Evolutionary conservation across 768 basidiomycete genomes (phyloP).

Genomic region (Amanita molliuscula): DNA sequence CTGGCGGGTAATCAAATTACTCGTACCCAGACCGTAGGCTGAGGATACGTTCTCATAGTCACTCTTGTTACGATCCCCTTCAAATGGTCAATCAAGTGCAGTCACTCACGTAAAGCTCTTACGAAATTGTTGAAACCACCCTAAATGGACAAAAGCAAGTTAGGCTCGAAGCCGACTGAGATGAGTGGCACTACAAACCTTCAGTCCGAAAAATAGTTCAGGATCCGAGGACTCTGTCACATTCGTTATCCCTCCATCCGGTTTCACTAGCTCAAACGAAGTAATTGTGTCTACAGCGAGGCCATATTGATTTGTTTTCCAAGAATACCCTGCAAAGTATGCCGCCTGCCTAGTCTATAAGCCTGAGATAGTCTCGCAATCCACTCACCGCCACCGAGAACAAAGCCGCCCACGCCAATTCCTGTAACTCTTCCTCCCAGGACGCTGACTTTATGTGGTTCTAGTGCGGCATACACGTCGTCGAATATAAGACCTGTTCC

Average conservation of each 20-base stretch:
- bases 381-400: conserved; percentile 34
- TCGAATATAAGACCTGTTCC: conserved; percentile 38
- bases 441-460: conserved; percentile 29
- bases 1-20: neutral
- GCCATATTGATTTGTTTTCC: conserved; percentile 52
- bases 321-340: conserved; percentile 43
- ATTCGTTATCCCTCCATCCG: conserved; percentile 34
- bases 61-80: conserved; percentile 53
- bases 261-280: conserved; percentile 46
- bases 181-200: conserved; percentile 13
- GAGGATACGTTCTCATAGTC: conserved; percentile 42
- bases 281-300: conserved; percentile 44
- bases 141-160: conserved; percentile 15
- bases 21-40: conserved; percentile 50
- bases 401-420: conserved; percentile 37
- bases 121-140: conserved; percentile 58
- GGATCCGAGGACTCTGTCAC: conserved; percentile 24
- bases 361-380: neutral
- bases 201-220: conserved; percentile 31
- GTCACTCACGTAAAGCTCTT: neutral
- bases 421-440: conserved; percentile 38
- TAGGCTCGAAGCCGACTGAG: neutral
- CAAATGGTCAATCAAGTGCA: neutral
- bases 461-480: conserved; percentile 33
- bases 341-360: neutral